A percentile compares a stretch with the other conserved stretches of the same genome.
Evolutionary conservation across 805 yeast species (phyloP).

Genomic region (Phaffomyces antillensis): DNA sequence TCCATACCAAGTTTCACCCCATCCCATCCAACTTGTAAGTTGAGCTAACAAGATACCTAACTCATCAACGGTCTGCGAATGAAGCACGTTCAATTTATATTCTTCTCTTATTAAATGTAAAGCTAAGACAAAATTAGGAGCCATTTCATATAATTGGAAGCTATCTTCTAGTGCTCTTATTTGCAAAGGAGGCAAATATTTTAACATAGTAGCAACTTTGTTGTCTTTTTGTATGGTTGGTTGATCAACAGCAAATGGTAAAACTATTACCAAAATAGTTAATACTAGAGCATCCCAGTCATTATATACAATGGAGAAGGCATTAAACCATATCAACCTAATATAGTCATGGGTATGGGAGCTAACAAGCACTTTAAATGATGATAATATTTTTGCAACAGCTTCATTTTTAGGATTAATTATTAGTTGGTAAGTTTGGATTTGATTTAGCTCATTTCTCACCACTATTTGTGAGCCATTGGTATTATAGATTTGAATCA

Average conservation of each 20-base stretch:
- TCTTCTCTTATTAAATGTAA: conserved; percentile 80
- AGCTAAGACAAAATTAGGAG: conserved; percentile 58
- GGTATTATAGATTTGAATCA: conserved; percentile 6
- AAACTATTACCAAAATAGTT: conserved; percentile 40
- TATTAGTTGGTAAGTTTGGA: conserved; percentile 27
- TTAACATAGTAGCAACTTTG: conserved; percentile 5
- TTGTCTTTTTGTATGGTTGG: conserved; percentile 13
- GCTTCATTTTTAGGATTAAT: conserved; percentile 39
- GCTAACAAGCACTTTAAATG: conserved; percentile 50
- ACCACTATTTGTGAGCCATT: conserved; percentile 14
- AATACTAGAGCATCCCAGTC: conserved; percentile 59
- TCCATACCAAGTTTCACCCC: conserved; percentile 60
- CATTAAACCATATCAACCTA: conserved; percentile 59
- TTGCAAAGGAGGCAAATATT: conserved; percentile 11
- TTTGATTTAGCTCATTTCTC: conserved; percentile 4
- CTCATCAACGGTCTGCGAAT: conserved; percentile 26
- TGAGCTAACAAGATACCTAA: conserved; percentile 55
- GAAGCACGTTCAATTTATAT: conserved; percentile 46
- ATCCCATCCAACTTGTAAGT: conserved; percentile 60
- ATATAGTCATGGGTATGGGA: conserved; percentile 48
- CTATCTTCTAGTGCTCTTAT: conserved; percentile 22
- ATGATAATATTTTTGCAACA: conserved; percentile 38
- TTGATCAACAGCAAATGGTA: conserved; percentile 35
- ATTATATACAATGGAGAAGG: conserved; percentile 35
- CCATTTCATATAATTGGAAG: conserved; percentile 39